Conservation (phyloP, 2,329 filamentous ascomycete species). For the Tetracladium maxilliforme region DNA sequence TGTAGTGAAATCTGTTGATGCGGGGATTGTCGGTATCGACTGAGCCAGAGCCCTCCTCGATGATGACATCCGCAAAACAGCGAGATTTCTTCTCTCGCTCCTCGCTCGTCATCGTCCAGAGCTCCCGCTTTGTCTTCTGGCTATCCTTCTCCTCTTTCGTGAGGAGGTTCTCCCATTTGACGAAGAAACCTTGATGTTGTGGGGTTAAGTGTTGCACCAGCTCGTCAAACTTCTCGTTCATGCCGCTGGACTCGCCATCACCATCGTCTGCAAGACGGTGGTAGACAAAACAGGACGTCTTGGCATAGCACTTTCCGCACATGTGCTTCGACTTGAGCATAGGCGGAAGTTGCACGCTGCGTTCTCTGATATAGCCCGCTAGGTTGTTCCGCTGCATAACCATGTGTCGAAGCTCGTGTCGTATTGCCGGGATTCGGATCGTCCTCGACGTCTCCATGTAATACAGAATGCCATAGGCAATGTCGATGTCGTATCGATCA, state of each 20-base stretch:
- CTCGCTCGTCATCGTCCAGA: conserved; percentile 89
- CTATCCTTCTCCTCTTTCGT: conserved; percentile 90
- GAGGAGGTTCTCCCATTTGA: conserved; percentile 85
- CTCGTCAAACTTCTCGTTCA: conserved; percentile 71
- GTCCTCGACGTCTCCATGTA: conserved; percentile 88
- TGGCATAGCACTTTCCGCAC: conserved; percentile 82
- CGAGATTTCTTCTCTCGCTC: conserved; percentile 80
- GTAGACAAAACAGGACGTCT: conserved; percentile 82
- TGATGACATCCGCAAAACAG: conserved; percentile 78
- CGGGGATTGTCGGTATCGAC: conserved; percentile 59
- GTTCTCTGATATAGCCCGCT: conserved; percentile 70
- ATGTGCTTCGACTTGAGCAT: conserved; percentile 74
- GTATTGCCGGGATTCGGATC: conserved; percentile 69
- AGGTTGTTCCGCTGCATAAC: conserved; percentile 89
- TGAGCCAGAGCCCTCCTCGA: conserved; percentile 60
- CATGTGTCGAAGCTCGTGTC: conserved; percentile 87
- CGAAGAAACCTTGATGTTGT: conserved; percentile 68
- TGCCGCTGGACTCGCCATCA: conserved; percentile 63
- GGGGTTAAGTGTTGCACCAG: conserved; percentile 64
- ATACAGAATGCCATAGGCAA: conserved; percentile 82
- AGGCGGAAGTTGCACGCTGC: conserved; percentile 63
- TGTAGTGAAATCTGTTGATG: conserved; percentile 86
- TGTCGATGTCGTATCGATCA: conserved; percentile 87
- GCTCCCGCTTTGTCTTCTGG: conserved; percentile 72
- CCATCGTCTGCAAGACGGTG: conserved; percentile 83